Evolutionary conservation across 441 rosid species (phyloP).

Genomic region (Populus hybrid): DNA sequence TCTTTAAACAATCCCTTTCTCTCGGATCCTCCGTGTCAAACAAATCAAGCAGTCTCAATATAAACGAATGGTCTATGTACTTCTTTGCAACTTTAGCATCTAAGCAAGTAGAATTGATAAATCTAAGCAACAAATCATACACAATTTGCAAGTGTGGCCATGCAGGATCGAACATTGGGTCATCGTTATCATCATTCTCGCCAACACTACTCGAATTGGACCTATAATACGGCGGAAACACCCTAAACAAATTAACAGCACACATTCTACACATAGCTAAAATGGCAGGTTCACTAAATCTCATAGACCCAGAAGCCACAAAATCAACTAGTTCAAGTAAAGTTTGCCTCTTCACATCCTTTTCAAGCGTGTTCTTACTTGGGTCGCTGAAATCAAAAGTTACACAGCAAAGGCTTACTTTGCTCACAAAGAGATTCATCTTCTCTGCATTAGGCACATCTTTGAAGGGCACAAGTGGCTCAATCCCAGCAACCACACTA

Average conservation of each 20-base stretch:
- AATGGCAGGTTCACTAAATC: constrained; percentile 69
- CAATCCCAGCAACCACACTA: constrained; percentile 76
- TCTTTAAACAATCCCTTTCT: constrained; percentile 83
- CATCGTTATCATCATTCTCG: constrained; percentile 65
- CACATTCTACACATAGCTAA: constrained; percentile 92
- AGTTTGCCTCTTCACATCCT: constrained; percentile 76
- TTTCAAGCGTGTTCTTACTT: constrained; percentile 59
- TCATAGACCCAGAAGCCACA: constrained; percentile 59
- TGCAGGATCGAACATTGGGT: constrained; percentile 74
- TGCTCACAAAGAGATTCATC: constrained; percentile 75
- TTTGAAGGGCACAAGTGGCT: constrained; percentile 75
- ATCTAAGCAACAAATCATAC: constrained; percentile 76
- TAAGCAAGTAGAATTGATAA: constrained; percentile 63
- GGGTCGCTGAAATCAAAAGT: constrained; percentile 83
- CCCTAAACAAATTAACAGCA: constrained; percentile 75
- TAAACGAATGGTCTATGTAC: constrained; percentile 79
- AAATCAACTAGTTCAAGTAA: constrained; percentile 78
- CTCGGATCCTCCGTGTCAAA: constrained; percentile 90
- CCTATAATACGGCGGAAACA: constrained; percentile 65
- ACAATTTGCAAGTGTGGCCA: constrained; percentile 93
- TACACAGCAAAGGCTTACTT: constrained; percentile 82
- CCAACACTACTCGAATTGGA: constrained; percentile 29
- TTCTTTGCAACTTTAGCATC: constrained; percentile 80
- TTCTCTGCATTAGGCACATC: constrained; percentile 72
- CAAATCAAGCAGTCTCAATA: constrained; percentile 75